These are phyloP conservation scores for Pinus tabuliformis DNA, from an alignment of 75 land plant genomes.

Conservation along the genomic window DNA sequence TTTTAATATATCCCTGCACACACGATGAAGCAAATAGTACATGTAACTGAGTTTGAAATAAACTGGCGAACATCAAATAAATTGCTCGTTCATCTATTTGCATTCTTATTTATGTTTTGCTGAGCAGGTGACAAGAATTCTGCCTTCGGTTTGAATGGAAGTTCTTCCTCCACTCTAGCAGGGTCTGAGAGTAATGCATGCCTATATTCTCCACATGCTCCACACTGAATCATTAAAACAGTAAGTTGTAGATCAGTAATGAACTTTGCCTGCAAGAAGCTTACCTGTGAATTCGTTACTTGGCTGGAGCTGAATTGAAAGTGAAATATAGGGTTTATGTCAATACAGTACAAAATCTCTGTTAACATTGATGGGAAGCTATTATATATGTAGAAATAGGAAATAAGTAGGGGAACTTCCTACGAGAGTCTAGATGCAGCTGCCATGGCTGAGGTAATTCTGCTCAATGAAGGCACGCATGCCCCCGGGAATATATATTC, in stretches of 20 bases:
- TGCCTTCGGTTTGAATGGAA: slow-evolving; percentile 68
- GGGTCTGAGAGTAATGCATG: slow-evolving; percentile 79
- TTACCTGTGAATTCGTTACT: neutral
- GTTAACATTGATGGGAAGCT: neutral
- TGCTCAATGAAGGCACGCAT: slow-evolving; percentile 39
- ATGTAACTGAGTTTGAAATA: neutral
- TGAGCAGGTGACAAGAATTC: neutral
- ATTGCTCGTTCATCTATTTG: neutral
- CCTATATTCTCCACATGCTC: slow-evolving; percentile 98
- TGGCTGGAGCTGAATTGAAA: neutral
- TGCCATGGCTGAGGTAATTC: slow-evolving; percentile 32
- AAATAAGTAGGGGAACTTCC: neutral
- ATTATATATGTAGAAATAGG: neutral
- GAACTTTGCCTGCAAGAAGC: neutral
- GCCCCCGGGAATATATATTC: slow-evolving; percentile 65
- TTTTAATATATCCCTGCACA: slow-evolving; percentile 51
- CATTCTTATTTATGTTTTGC: neutral
- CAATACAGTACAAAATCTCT: neutral
- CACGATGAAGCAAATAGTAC: neutral
- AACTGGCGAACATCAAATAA: neutral
- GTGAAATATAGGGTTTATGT: neutral
- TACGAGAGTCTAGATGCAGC: slow-evolving; percentile 43
- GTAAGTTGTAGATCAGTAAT: neutral
- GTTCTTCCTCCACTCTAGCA: slow-evolving; percentile 68
- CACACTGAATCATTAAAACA: slow-evolving; percentile 43